Base-by-base conservation (phyloP, 176 grass and related monocot genomes). In the Alopecurus myosuroides region DNA sequence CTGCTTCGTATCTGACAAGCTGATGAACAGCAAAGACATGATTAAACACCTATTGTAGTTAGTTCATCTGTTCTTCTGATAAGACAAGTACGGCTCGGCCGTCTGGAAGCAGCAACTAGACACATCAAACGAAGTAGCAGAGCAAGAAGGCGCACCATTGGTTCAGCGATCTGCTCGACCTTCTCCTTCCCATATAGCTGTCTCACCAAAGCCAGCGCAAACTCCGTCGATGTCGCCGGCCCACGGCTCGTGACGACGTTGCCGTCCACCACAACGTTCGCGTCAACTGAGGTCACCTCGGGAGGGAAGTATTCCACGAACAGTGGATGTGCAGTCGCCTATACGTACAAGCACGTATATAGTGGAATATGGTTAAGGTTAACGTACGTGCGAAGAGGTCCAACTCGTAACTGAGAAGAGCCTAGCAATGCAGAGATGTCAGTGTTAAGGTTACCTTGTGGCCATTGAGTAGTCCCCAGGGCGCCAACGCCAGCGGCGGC, bases 281-380 rank as follows among this genome's bases (percentile, higher is more conserved):
- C 85, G 50, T 94, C 87, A 50, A 91, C 87, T 34, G 30, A 52
- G 63, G 73, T 84, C 70, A 80, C 86, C 66, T 91, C 89, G 0
- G 77, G 63, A 11, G 89, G 84, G 65, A 94, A 80, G 72, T 85
- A 83, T 4, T 85, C 86, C 50, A 94, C 87, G 70, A 91, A 94
- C 60, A 42, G 26, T n/a, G 92, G 92, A 22, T 94, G 79, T 35
- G 86, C 90, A 14, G 92, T 94, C 9, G 89, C 89, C 92, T 94
- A 60, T 62, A 28, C 11, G 46, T 6, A 49, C 46, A 49, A 49
- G 14, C 15, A 49, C 15, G 14, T 5, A 49, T 0, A 13, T 15
- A 23, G 20, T 56, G 20, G 22, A 56, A 60, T 14, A 28, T 63
- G 57, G 22, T 56, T 23, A 23, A 56, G 53, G 12, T 63, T 30